Conservation (phyloP, 2,329 filamentous ascomycete species). For the Celoporthe dispersa region DNA sequence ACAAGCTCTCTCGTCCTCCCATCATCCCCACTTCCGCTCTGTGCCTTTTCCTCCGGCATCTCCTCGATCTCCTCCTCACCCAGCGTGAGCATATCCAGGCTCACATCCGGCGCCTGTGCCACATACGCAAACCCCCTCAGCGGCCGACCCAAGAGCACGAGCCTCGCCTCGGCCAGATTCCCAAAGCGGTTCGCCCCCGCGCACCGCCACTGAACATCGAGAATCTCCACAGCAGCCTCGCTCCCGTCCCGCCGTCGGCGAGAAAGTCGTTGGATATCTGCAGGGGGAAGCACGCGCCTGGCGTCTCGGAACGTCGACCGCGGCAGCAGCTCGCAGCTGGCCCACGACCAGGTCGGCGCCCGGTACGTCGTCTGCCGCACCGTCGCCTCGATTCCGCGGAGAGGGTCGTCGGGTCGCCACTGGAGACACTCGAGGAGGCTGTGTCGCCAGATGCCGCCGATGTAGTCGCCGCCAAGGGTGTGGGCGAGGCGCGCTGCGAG, state of each 20-base stretch:
- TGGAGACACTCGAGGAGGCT: constrained; percentile 16
- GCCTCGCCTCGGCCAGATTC: not conserved
- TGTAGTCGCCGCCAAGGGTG: constrained; percentile 5
- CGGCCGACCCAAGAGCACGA: not conserved
- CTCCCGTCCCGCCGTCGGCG: not conserved
- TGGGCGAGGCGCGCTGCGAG: constrained; percentile 11
- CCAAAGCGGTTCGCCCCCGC: not conserved
- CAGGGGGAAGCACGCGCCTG: not conserved
- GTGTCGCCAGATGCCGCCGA: constrained; percentile 4
- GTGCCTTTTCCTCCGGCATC: not conserved
- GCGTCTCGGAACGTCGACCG: not conserved
- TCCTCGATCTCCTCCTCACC: not conserved
- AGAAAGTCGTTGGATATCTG: constrained; percentile 10
- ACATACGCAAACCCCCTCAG: not conserved
- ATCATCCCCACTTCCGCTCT: not conserved
- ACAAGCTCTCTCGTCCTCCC: not conserved
- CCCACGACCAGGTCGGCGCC: constrained; percentile 19
- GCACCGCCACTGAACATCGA: not conserved
- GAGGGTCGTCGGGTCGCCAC: constrained; percentile 4
- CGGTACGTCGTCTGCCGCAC: constrained; percentile 1
- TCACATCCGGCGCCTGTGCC: not conserved
- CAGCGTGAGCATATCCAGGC: not conserved
- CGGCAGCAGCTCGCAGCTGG: constrained; percentile 18
- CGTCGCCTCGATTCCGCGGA: not conserved
- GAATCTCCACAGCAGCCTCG: not conserved